These are phyloP conservation scores for Leishmania arabica DNA, from an alignment of 208 protist species.

Conservation along the genomic window DNA sequence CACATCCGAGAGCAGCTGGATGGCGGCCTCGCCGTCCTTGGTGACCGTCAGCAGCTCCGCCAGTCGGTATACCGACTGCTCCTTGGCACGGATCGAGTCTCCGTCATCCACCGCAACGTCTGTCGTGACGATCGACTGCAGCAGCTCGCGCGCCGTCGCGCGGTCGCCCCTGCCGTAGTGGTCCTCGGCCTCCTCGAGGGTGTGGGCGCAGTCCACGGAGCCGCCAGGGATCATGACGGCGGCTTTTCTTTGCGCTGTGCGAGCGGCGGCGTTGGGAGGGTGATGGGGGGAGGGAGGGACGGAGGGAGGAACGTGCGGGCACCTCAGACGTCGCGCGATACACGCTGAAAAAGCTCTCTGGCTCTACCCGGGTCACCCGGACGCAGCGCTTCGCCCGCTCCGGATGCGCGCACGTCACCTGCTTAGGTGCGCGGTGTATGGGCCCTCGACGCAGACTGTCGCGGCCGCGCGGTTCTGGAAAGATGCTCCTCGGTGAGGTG, in stretches of 20 bases:
- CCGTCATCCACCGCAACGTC: conserved; percentile 55
- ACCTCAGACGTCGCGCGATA: background rate
- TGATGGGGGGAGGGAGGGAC: background rate
- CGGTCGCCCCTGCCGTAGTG: conserved; percentile 60
- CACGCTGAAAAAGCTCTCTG: background rate
- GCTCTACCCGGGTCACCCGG: background rate
- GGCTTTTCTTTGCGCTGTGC: background rate
- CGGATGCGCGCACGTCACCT: background rate
- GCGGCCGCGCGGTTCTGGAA: background rate
- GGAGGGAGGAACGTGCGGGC: background rate
- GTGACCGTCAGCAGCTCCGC: conserved; percentile 57
- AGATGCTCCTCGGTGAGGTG: background rate
- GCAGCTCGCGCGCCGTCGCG: conserved; percentile 45
- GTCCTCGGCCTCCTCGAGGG: conserved; percentile 61
- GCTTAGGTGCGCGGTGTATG: too few species aligned
- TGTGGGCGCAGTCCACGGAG: conserved; percentile 25
- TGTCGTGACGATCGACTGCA: conserved; percentile 51
- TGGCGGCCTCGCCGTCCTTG: conserved; percentile 58
- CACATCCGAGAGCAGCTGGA: conserved; percentile 63
- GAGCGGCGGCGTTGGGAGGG: background rate
- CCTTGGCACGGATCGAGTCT: conserved; percentile 72
- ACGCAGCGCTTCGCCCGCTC: background rate
- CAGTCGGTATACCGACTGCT: conserved; percentile 82
- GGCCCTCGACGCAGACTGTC: background rate
- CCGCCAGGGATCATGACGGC: conserved; percentile 5